Base-by-base conservation (phyloP, 768 basidiomycete species). In the Daedaleopsis nitida region DNA sequence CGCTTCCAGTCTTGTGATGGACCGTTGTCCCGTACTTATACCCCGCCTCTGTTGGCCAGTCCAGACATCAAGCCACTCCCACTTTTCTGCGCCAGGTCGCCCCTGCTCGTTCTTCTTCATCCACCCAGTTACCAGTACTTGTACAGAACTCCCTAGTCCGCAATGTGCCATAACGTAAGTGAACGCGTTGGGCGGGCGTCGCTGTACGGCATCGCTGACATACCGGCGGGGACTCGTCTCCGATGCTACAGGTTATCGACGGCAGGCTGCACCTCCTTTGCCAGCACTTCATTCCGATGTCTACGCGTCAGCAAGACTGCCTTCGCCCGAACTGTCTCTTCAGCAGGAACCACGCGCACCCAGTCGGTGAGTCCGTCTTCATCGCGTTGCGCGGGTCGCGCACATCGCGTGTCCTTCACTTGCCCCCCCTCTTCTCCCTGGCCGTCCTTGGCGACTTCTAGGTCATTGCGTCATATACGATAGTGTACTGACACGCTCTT, bases 81-180 rank as follows among this genome's bases (percentile, higher is more conserved):
- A 58, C 59, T 59, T 67, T 59, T 54, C 65, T 21, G 60, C 60
- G 48, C 68, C 59, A 63, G 42, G 58, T 65, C 44, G 52, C 55
- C 58, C 65, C 62, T 51, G 51, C 47, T 35, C 52, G 59, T 57
- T 64, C 65, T 51, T 16, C 54, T 43, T 24, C 53, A 21, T 27
- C 23, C 38, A 34, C 21, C 19, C 54, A n/a, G n/a, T n/a, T n/a
- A n/a, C n/a, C n/a, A 49, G 2, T 55, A 47, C 54, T 55, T 19
- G 24, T 55, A 65, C 65, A 63, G 59, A 19, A 43, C 44, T 42
- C 37, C 24, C 60, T 54, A 50, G 65, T 59, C 17, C 65, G 71
- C 69, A 57, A 91, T 91, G 89, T 91, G 89, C 72, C 83, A 88
- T 75, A 90, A 91, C 73, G 89, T 90, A 67, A 52, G 86, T 77